A percentile compares a stretch with the other conserved stretches of the same genome.
phyloP scores from a whole-genome alignment of 176 grass and related monocot species.

The Stipa capillata region DNA sequence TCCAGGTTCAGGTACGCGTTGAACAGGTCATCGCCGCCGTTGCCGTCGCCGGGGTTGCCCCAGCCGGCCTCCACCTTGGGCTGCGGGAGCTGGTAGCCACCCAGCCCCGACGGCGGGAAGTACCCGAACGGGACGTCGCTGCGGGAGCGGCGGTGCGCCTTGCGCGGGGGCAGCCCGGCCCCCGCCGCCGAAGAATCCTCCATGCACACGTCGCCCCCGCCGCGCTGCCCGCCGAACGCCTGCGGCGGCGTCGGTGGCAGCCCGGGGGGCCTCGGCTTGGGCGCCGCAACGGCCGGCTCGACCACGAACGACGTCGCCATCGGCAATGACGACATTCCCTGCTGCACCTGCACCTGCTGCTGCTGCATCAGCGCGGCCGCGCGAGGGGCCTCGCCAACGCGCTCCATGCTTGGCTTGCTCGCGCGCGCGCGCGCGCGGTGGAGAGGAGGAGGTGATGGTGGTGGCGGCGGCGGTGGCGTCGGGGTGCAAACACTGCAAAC shows the following conservation, averaged over 20 bases:
- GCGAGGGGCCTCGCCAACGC: constrained; percentile 36
- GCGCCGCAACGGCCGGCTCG: neutral
- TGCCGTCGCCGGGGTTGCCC: neutral
- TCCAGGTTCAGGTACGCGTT: constrained; percentile 78
- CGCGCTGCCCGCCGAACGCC: constrained; percentile 6
- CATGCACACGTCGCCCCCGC: constrained; percentile 37
- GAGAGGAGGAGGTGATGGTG: too few species aligned
- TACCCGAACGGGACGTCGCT: constrained; percentile 73
- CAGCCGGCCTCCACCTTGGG: constrained; percentile 46
- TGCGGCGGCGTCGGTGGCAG: constrained; percentile 46
- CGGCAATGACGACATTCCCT: constrained; percentile 19
- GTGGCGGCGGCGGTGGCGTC: neutral
- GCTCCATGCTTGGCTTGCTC: constrained; percentile 25
- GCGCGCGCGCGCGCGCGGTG: neutral
- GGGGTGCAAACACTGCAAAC: neutral
- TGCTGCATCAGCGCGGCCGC: constrained; percentile 41
- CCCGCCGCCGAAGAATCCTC: neutral
- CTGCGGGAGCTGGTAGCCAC: constrained; percentile 10
- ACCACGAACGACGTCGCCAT: neutral
- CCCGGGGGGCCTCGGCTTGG: constrained; percentile 20
- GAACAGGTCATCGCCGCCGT: constrained; percentile 55
- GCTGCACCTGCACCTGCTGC: constrained; percentile 10
- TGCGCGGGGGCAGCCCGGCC: constrained; percentile 30
- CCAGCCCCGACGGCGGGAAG: constrained; percentile 24
- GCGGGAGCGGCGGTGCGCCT: constrained; percentile 49